These are phyloP conservation scores for Sporothrix schenckii DNA, from an alignment of 2,329 filamentous ascomycete genomes.

Conservation along the genomic window DNA sequence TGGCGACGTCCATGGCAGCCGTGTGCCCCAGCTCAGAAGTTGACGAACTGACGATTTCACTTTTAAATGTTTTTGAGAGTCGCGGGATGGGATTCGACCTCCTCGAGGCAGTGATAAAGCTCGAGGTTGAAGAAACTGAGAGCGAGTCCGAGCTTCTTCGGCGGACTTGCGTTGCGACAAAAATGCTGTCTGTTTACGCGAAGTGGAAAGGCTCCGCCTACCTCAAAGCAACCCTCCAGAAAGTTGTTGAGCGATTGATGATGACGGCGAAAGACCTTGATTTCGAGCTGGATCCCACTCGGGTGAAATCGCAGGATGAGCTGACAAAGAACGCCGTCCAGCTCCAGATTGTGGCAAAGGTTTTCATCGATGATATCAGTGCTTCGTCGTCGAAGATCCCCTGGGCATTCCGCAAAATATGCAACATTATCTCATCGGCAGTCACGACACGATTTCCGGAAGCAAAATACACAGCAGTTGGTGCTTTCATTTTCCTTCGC, in stretches of 20 bases:
- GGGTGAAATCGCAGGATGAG: constrained; percentile 63
- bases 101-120: constrained; percentile 67
- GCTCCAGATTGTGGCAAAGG: constrained; percentile 67
- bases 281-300: constrained; percentile 67
- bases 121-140: constrained; percentile 70
- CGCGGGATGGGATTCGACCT: constrained; percentile 65
- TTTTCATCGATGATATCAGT: constrained; percentile 72
- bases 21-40: constrained; percentile 69
- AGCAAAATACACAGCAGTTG: constrained; percentile 72
- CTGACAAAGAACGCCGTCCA: constrained; percentile 68
- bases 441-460: constrained; percentile 67
- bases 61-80: constrained; percentile 71
- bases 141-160: constrained; percentile 69
- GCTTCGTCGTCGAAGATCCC: constrained; percentile 65
- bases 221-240: constrained; percentile 65
- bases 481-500: constrained; percentile 70
- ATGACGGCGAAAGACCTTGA: constrained; percentile 68
- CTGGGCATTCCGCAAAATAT: constrained; percentile 66
- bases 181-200: constrained; percentile 71
- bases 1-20: constrained; percentile 66
- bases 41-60: constrained; percentile 68
- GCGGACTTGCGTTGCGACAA: constrained; percentile 71
- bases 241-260: constrained; percentile 68
- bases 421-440: constrained; percentile 66
- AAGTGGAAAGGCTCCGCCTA: constrained; percentile 71